Conservation (phyloP, 768 basidiomycete genomes). For the Suillus variegatus region DNA sequence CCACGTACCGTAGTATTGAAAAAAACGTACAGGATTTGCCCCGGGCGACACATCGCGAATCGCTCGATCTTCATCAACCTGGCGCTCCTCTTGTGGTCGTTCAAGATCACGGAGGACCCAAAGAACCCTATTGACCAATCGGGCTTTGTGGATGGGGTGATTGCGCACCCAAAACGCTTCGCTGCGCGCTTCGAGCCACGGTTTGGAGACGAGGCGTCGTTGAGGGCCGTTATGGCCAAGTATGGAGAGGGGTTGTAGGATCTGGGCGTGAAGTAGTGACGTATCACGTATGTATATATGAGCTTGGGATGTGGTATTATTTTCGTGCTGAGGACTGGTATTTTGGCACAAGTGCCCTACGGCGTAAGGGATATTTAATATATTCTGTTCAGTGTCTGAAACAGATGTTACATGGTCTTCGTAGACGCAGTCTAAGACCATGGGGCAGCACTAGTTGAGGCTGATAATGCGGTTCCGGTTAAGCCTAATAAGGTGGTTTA, state of each 20-base stretch:
- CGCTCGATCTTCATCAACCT: conserved; percentile 69
- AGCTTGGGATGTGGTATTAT: neutral
- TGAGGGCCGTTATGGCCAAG: conserved; percentile 28
- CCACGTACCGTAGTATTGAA: no score
- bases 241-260: conserved; percentile 23
- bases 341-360: neutral
- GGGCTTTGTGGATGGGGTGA: conserved; percentile 64
- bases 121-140: conserved; percentile 56
- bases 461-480: no score
- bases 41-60: conserved; percentile 60
- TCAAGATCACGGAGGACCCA: conserved; percentile 54
- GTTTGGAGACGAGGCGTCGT: conserved; percentile 20
- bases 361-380: neutral
- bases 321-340: neutral
- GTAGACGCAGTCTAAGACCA: neutral
- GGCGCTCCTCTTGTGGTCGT: conserved; percentile 66
- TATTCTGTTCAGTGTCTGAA: neutral
- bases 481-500: no score
- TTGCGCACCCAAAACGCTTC: conserved; percentile 66
- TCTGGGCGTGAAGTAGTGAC: neutral
- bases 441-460: no score
- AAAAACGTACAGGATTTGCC: conserved; percentile 51
- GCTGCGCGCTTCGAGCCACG: conserved; percentile 57
- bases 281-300: neutral
- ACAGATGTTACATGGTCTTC: neutral